Conservation (phyloP, 2,329 filamentous ascomycete species). For the Exophiala spinifera region DNA sequence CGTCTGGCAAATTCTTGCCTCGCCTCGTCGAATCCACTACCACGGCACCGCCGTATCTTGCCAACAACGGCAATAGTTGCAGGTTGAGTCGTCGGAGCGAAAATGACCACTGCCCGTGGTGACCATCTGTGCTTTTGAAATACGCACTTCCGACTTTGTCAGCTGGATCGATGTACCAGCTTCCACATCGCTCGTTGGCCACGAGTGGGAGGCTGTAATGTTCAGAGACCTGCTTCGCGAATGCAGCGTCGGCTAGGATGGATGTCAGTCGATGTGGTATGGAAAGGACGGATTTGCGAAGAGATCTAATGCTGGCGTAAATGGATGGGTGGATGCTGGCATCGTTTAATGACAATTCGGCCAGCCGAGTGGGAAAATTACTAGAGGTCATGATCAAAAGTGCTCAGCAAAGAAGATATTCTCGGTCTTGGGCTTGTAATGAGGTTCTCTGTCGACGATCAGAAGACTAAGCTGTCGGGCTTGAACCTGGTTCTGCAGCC, state of each 20-base stretch:
- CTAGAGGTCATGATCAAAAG: constrained; percentile 9
- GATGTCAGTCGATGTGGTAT: constrained; percentile 78
- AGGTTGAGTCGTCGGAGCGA: constrained; percentile 81
- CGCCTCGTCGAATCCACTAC: constrained; percentile 90
- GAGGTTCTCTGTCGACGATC: not conserved
- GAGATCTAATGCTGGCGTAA: constrained; percentile 55
- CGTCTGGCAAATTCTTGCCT: constrained; percentile 93
- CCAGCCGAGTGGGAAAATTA: constrained; percentile 23
- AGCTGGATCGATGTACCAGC: constrained; percentile 78
- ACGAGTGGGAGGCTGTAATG: constrained; percentile 64
- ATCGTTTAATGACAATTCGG: constrained; percentile 20
- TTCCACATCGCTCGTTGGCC: constrained; percentile 92
- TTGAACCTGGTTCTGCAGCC: not conserved
- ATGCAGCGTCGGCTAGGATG: constrained; percentile 71
- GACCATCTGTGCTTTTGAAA: constrained; percentile 97
- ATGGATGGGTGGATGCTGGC: constrained; percentile 14
- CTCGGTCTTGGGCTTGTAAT: not conserved
- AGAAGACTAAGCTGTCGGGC: not conserved
- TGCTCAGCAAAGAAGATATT: not conserved
- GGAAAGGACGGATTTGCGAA: constrained; percentile 73
- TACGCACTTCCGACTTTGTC: constrained; percentile 73
- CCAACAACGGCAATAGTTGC: constrained; percentile 69
- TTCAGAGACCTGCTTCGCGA: constrained; percentile 61
- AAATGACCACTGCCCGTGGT: constrained; percentile 86
- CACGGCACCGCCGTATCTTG: constrained; percentile 57